These are phyloP conservation scores for Raphanus hybrid DNA, from an alignment of 441 rosid genomes.

Conservation along the genomic window DNA sequence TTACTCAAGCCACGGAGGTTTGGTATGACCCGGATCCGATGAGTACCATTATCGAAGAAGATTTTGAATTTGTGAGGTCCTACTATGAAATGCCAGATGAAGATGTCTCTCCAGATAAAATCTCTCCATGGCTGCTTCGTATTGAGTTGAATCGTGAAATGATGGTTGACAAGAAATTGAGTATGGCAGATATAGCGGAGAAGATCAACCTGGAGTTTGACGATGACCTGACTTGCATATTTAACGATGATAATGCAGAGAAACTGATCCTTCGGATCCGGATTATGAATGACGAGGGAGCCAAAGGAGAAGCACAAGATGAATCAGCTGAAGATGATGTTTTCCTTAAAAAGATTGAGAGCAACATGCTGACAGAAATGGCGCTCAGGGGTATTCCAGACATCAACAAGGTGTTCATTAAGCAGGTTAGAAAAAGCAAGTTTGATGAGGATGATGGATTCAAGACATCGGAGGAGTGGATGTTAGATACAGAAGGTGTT, in stretches of 20 bases:
- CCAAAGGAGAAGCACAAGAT: constrained; percentile 84
- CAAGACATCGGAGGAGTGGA: constrained; percentile 91
- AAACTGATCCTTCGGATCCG: constrained; percentile 93
- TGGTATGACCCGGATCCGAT: constrained; percentile 99
- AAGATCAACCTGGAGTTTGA: constrained; percentile 96
- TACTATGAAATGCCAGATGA: constrained; percentile 99
- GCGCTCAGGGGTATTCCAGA: constrained; percentile 98
- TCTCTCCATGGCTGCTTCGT: constrained; percentile 99
- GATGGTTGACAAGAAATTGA: constrained; percentile 99
- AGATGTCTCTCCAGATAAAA: constrained; percentile 93
- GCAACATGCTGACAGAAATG: constrained; percentile 99
- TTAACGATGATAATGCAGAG: constrained; percentile 97
- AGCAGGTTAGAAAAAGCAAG: constrained; percentile 75
- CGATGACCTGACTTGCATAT: constrained; percentile 95
- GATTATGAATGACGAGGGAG: constrained; percentile 97
- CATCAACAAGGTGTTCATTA: constrained; percentile 94
- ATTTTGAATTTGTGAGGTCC: constrained; percentile 90
- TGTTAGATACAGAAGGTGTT: constrained; percentile 98
- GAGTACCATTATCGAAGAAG: constrained; percentile 93
- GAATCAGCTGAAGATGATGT: constrained; percentile 99
- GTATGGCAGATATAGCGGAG: constrained; percentile 98
- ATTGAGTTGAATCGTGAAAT: constrained; percentile 97
- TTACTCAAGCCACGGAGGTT: constrained; percentile 95
- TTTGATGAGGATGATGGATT: constrained; percentile 87
- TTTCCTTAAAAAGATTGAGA: constrained; percentile 95